Percentiles rank a stretch among this genome's conserved stretches.
Evolutionary conservation across 2,329 filamentous ascomycete genomes (phyloP).

Genomic region (Aschersonia sp.): DNA sequence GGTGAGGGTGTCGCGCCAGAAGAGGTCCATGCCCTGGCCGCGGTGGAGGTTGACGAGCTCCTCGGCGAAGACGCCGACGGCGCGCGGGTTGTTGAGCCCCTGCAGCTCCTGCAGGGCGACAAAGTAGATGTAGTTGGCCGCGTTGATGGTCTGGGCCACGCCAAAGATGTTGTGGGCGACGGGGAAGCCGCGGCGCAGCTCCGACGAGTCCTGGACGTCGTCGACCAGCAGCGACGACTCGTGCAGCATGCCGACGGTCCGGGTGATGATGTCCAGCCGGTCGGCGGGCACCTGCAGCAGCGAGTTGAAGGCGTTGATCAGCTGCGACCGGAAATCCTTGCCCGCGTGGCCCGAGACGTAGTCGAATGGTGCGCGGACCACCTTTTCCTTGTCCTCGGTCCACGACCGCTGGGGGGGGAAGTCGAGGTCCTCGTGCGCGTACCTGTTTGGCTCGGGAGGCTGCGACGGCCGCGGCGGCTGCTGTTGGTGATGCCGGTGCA

Average conservation of each 20-base stretch:
- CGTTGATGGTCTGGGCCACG: conserved; percentile 78
- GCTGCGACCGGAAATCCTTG: conserved; percentile 69
- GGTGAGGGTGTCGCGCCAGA: conserved; percentile 74
- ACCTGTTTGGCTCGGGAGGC: conserved; percentile 35
- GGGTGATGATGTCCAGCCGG: conserved; percentile 60
- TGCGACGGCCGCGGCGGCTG: conserved; percentile 19
- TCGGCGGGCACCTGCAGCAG: conserved; percentile 62
- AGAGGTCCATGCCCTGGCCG: conserved; percentile 83
- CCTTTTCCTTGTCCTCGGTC: conserved; percentile 61
- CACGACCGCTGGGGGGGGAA: conserved; percentile 40
- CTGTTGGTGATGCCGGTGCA: conserved; percentile 11
- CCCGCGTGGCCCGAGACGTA: conserved; percentile 68
- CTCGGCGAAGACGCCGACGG: conserved; percentile 61
- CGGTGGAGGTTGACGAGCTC: conserved; percentile 75
- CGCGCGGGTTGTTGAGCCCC: conserved; percentile 51
- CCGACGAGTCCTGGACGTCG: conserved; percentile 73
- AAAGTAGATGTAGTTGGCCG: conserved; percentile 83
- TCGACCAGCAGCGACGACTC: conserved; percentile 73
- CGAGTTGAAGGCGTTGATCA: conserved; percentile 68
- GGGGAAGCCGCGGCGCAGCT: conserved; percentile 63
- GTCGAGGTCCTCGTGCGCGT: conserved; percentile 39
- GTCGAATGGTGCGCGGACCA: conserved; percentile 65
- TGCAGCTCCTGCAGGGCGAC: conserved; percentile 61
- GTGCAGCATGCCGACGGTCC: conserved; percentile 73
- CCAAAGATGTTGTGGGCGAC: conserved; percentile 79